Percentiles rank a stretch among this genome's conserved stretches.
Evolutionary conservation across 2,329 filamentous ascomycete species (phyloP).

Genomic region (Chaetomiaceae sp.): DNA sequence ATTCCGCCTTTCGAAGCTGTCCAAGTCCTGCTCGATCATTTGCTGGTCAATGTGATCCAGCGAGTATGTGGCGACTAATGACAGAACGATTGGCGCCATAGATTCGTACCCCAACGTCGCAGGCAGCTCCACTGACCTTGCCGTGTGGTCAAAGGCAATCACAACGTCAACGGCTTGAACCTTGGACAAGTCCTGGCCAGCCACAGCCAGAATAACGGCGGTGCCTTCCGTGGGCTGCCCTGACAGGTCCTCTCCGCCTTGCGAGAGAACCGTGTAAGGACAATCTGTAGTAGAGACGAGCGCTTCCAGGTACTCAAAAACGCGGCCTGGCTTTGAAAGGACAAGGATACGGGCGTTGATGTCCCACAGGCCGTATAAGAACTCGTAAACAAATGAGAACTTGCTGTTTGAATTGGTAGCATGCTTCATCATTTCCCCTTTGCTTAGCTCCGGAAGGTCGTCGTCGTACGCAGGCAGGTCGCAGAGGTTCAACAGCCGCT

Average conservation of each 20-base stretch:
- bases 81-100: constrained; percentile 41
- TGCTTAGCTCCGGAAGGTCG: constrained; percentile 40
- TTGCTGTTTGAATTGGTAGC: constrained; percentile 56
- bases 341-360: constrained; percentile 49
- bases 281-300: constrained; percentile 42
- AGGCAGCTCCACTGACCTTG: constrained; percentile 36
- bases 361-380: constrained; percentile 44
- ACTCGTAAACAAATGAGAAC: constrained; percentile 54
- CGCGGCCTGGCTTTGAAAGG: constrained; percentile 46
- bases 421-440: constrained; percentile 47
- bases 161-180: constrained; percentile 46
- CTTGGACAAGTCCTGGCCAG: constrained; percentile 35
- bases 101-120: constrained; percentile 24
- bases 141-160: constrained; percentile 51
- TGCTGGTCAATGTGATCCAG: constrained; percentile 53
- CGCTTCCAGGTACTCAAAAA: constrained; percentile 50
- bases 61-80: constrained; percentile 47
- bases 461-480: constrained; percentile 53
- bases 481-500: constrained; percentile 49
- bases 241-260: constrained; percentile 9
- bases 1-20: constrained; percentile 45
- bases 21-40: constrained; percentile 38
- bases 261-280: constrained; percentile 30
- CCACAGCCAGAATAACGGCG: constrained; percentile 41
- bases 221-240: constrained; percentile 22